phyloP scores from a whole-genome alignment of 306 rosid genomes.

The Lotus japonicus region DNA sequence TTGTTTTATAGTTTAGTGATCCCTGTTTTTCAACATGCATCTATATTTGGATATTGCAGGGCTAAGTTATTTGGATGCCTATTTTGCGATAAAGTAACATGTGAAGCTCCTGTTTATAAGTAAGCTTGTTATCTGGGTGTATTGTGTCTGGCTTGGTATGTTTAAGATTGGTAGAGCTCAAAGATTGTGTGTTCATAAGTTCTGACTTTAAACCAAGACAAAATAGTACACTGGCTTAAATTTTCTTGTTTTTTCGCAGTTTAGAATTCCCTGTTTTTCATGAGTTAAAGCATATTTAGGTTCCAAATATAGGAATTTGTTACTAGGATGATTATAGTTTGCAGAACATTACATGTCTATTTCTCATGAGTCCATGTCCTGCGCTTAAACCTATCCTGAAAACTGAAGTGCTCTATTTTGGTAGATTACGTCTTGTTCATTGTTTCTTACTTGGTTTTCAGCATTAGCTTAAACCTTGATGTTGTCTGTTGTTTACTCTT shows the following conservation, averaged over 20 bases:
- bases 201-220: background rate
- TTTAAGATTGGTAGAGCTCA: conserved; percentile 12
- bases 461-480: background rate
- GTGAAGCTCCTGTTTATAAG: conserved; percentile 60
- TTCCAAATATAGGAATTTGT: background rate
- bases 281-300: background rate
- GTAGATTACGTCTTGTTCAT: background rate
- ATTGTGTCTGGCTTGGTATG: conserved; percentile 25
- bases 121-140: conserved; percentile 45
- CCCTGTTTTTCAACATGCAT: conserved; percentile 53
- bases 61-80: conserved; percentile 43
- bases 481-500: background rate
- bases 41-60: conserved; percentile 78
- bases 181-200: background rate
- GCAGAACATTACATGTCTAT: background rate
- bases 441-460: background rate
- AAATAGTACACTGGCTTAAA: background rate
- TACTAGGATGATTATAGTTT: background rate
- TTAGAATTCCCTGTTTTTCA: background rate
- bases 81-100: conserved; percentile 49
- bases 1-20: conserved; percentile 40
- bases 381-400: background rate
- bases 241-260: background rate
- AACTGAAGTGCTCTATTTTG: background rate
- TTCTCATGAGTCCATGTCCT: too few relatives aligned